Base-by-base conservation (phyloP, 257 asterid species). In the Capsicum pubescens region DNA sequence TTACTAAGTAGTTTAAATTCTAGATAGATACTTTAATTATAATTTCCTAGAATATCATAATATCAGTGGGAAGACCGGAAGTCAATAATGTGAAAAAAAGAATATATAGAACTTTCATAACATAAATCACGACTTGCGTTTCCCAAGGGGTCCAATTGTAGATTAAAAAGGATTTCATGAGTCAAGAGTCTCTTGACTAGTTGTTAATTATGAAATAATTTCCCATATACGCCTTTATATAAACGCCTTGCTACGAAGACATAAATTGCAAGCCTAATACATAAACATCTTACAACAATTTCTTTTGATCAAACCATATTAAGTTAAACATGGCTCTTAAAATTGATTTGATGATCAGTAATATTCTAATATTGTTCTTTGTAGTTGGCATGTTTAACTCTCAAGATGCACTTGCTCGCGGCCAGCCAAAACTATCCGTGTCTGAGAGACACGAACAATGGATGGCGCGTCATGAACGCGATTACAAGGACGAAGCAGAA, bases 391-490 rank as follows among this genome's bases (percentile, higher is more conserved):
- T 55, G 85, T 71, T 19, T 8, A 15, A 26, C 46, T 44, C 61
- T 39, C 16, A 60, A 21, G 39, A 3, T 3, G 56, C 85, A 21
- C 71, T 67, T 2, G 84, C 57, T 68, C 84, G 86, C 17, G 57
- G 35, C 46, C n/a, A 48, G 11, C 79, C 15, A 3, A 80, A 79
- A 21, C 6, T 84, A 5, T 12, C 88, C 15, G 48, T 88, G 82
- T 78, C 68, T 5, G 42, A 72, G 16, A 58, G 61, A 44, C 87
- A 87, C 17, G 88, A 88, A 42, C 80, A 69, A 26, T 89, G 91
- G 92, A 88, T 89, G 89, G 84, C 85, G 19, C 82, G 70, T 32
- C 80, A 91, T 68, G 86, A 79, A 42, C 79, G 86, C 11, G 9
- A 15, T 82, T 87, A 91, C 60, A 83, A 82, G 60, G 83, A 82